Percentiles rank a stretch among this genome's conserved stretches.
phyloP scores from a whole-genome alignment of 176 grass and related monocot genomes.

The Paspalum vaginatum region DNA sequence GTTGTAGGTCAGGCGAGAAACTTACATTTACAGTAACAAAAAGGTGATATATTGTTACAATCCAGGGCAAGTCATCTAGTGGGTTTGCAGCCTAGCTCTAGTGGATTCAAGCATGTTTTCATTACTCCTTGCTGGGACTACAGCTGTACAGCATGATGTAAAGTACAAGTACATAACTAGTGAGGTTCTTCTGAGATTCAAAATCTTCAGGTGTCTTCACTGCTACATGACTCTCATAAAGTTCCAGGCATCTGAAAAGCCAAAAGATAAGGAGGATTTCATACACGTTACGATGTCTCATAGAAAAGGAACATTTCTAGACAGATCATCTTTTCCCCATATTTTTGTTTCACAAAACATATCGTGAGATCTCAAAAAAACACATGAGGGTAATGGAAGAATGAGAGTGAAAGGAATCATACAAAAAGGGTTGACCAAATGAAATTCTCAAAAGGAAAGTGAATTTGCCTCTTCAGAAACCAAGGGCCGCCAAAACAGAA shows the following conservation, averaged over 20 bases:
- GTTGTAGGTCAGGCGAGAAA: background rate
- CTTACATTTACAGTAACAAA: background rate
- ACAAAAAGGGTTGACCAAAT: conserved; percentile 43
- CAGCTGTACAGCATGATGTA: background rate
- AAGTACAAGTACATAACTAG: conserved; percentile 5
- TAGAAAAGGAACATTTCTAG: conserved; percentile 16
- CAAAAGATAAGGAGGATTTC: conserved; percentile 12
- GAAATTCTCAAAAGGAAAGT: conserved; percentile 30
- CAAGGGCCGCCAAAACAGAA: conserved; percentile 11
- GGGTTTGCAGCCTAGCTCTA: conserved; percentile 19
- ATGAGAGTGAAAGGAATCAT: conserved; percentile 22
- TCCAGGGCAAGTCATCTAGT: conserved; percentile 1
- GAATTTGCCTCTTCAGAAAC: conserved; percentile 14
- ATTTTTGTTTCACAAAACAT: conserved; percentile 2
- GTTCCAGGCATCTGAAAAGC: conserved; percentile 10
- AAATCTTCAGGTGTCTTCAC: background rate
- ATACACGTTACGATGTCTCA: background rate
- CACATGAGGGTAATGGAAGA: conserved; percentile 2
- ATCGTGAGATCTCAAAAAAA: conserved; percentile 8
- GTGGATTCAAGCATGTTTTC: background rate
- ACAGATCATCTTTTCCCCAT: background rate
- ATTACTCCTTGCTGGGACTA: background rate
- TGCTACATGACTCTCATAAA: background rate
- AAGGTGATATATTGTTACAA: background rate
- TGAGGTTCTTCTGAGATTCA: background rate